Conservation (phyloP, 2,329 filamentous ascomycete species). For the Shiraia sp. region DNA sequence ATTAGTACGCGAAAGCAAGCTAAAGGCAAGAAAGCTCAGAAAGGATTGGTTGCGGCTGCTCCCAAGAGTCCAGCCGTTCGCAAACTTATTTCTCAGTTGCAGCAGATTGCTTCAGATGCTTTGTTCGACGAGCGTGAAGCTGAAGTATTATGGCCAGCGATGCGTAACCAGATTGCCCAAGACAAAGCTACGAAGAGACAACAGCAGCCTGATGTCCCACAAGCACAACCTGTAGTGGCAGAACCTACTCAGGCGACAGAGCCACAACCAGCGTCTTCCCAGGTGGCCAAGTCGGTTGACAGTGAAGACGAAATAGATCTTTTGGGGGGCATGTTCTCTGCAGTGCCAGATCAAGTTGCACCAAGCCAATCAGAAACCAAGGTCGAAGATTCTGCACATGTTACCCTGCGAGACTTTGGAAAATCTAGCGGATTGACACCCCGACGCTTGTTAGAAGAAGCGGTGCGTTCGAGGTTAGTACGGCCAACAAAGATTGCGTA, state of each 20-base stretch:
- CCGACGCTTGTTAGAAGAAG: slow-evolving; percentile 77
- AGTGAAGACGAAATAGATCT: slow-evolving; percentile 59
- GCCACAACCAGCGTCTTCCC: neutral
- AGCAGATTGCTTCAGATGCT: slow-evolving; percentile 70
- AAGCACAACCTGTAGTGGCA: neutral
- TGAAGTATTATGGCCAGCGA: slow-evolving; percentile 51
- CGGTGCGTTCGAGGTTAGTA: slow-evolving; percentile 75
- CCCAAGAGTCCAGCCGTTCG: slow-evolving; percentile 55
- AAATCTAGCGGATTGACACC: slow-evolving; percentile 79
- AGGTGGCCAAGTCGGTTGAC: slow-evolving; percentile 24
- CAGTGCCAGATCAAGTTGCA: slow-evolving; percentile 48
- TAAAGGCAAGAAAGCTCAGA: slow-evolving; percentile 26
- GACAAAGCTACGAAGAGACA: slow-evolving; percentile 38
- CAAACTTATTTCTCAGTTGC: slow-evolving; percentile 73
- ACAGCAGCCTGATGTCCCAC: neutral
- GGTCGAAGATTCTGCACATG: slow-evolving; percentile 50
- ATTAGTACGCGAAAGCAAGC: slow-evolving; percentile 33
- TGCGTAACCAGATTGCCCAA: slow-evolving; percentile 48
- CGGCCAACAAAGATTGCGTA: neutral
- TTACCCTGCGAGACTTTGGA: slow-evolving; percentile 80
- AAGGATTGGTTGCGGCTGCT: slow-evolving; percentile 15
- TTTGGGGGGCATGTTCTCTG: slow-evolving; percentile 62
- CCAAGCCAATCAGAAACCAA: slow-evolving; percentile 31
- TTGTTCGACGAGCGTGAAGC: slow-evolving; percentile 55
- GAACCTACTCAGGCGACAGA: neutral